phyloP scores from a whole-genome alignment of 352 stramenopile genomes.

The Globisporangium nagaii region DNA sequence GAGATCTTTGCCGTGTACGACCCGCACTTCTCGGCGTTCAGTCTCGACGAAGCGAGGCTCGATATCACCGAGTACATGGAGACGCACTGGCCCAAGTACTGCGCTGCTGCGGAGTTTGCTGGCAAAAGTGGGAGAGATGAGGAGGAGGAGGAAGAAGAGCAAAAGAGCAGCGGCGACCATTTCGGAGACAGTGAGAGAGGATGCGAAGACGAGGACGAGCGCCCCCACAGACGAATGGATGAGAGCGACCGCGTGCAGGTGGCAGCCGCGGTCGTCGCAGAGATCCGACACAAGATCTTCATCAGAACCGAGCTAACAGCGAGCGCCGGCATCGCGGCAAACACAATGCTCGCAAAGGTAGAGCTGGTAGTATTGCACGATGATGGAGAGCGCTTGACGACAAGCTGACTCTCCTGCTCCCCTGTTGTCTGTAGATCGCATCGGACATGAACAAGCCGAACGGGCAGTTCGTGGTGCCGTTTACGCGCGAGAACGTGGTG shows the following conservation, averaged over 20 bases:
- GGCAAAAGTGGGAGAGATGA: not conserved
- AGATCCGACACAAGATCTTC: slow-evolving; percentile 84
- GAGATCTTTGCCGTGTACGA: slow-evolving; percentile 92
- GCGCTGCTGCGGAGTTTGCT: not conserved
- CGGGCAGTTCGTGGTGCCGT: slow-evolving; percentile 89
- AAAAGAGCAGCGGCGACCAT: slow-evolving; percentile 1
- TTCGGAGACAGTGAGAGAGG: slow-evolving; percentile 11
- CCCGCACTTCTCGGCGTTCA: slow-evolving; percentile 86
- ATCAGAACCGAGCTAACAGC: slow-evolving; percentile 89
- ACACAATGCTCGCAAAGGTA: slow-evolving; percentile 92
- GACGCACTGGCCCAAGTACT: slow-evolving; percentile 47
- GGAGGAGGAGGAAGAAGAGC: not conserved
- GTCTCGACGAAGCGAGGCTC: slow-evolving; percentile 94
- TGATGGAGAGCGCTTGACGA: no score
- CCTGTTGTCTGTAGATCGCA: slow-evolving; percentile 60
- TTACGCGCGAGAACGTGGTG: slow-evolving; percentile 65
- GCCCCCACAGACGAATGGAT: not conserved
- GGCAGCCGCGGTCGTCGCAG: slow-evolving; percentile 58
- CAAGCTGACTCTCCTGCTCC: no score
- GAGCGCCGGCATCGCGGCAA: slow-evolving; percentile 90
- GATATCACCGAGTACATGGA: slow-evolving; percentile 91
- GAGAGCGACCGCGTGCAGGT: slow-evolving; percentile 24
- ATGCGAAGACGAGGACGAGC: not conserved
- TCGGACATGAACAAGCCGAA: slow-evolving; percentile 97
- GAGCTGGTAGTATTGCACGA: no score